Base-by-base conservation (phyloP, 177 flowering plant species). In the Vitis hybrid region DNA sequence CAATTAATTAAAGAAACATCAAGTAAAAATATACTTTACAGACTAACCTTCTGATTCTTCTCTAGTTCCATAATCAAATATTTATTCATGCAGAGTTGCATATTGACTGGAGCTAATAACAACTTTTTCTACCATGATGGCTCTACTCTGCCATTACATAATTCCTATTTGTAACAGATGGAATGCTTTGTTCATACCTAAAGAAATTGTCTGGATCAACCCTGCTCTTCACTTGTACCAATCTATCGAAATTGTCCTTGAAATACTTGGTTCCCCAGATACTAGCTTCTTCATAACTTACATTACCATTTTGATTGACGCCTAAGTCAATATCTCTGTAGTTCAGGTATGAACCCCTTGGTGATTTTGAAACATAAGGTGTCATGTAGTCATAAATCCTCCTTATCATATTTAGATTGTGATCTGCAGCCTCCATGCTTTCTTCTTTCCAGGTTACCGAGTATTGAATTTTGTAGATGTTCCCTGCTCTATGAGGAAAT, bases 401-500 rank as follows among this genome's bases (percentile, higher is more conserved):
- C n/a, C 71, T 65, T 26, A 57, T 65, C 70, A 4, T 9, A 52
- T 61, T 49, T 5, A 66, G 1, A 40, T 60, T 3, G 2, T 18
- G 45, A 14, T 66, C 14, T 5, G 49, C 3, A 13, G 56, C 64
- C 52, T 60, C 67, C 4, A 2, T 30, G 2, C 69, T 69, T 51
- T 64, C 69, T 17, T 65, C 70, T 21, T 49, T 34, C 77, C 77
- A 74, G 9, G 45, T 51, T 21, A 56, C 50, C 0, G 62, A 50
- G 52, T 74, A 74, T 50, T 74, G 77, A 8, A 74, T 70, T 11
- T 64, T 58, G 73, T 40, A 74, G 17, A 54, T 3, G 63, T 70
- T 66, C 12, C 78, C 78, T 15, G 70, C 62, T 49, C 78, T 75
- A 17, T 75, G 78, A 2, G 74, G 78, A 50, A 70, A 70, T 18